Base-by-base conservation (phyloP, 2,329 filamentous ascomycete genomes). In the Diaporthe destruens region DNA sequence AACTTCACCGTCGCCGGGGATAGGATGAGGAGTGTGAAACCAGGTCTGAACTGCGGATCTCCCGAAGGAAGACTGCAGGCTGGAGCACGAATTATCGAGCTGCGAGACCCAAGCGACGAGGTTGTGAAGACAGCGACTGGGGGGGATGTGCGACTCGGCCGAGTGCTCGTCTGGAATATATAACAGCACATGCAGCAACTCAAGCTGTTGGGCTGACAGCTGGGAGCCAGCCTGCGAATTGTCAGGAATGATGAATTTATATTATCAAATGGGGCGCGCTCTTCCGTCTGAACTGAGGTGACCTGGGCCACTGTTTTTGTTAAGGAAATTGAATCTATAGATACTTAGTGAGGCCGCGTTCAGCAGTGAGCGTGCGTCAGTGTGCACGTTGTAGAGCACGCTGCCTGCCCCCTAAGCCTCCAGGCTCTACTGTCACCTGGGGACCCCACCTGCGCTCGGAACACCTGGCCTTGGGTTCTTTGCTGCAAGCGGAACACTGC, bases 361-460 rank as follows among this genome's bases (percentile, higher is more conserved):
- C n/a, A 49, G 47, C 47, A 23, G 47, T 12, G 8, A 49, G 29
- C 6, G 18, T 34, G 16, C 39, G 14, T 18, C 53, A 20, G 25
- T 16, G 42, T 29, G 59, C 29, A 12, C 20, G 3, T 36, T 14
- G 12, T 65, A 51, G 61, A 12, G 9, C 61, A 29, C 20, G 36
- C 61, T 65, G 61, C 44, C 61, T 65, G 61, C 44, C 61, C 61
- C 61, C 44, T 51, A 51, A 51, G 59, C 42, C 34, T n/a, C n/a
- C n/a, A n/a, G n/a, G n/a, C n/a, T 65, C 16, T 65, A 49, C 42
- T 51, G 20, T 23, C 59, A 65, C 59, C 6, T 29, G 56, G 36
- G 18, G 42, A 34, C 59, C 59, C 59, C 59, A 65, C 59, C 42
- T 36, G 29, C 42, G 36, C 61, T 65, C 44, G 61, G 61, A 36